A percentile compares a stretch with the other conserved stretches of the same genome.
phyloP scores from a whole-genome alignment of 1,284 basidiomycete species.

The Termitomyces sp. region DNA sequence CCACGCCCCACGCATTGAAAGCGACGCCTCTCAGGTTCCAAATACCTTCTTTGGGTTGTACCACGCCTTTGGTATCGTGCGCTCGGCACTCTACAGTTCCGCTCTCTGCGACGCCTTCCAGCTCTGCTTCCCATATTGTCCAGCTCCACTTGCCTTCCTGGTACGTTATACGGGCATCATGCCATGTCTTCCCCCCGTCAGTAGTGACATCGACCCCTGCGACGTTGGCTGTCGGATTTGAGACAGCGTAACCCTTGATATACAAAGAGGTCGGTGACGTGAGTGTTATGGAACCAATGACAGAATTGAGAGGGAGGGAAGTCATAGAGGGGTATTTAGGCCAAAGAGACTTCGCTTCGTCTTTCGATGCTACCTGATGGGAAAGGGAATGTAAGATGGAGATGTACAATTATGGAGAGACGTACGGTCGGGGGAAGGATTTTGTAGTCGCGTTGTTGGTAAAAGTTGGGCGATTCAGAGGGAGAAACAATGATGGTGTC shows the following conservation, averaged over 20 bases:
- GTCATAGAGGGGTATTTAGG: constrained; percentile 51
- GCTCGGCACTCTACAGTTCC: constrained; percentile 41
- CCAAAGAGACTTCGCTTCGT: constrained; percentile 34
- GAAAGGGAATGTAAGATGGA: neutral
- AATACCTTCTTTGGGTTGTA: constrained; percentile 40
- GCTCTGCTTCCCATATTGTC: constrained; percentile 57
- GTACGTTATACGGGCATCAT: constrained; percentile 48
- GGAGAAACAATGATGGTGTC: constrained; percentile 51
- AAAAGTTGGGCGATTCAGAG: constrained; percentile 59
- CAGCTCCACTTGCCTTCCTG: constrained; percentile 65
- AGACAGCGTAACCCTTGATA: constrained; percentile 57
- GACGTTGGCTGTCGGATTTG: constrained; percentile 41
- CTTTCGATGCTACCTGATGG: constrained; percentile 43
- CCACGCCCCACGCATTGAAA: constrained; percentile 42
- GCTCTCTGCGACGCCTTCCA: constrained; percentile 27
- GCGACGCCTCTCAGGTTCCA: constrained; percentile 63
- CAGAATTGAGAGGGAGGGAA: constrained; percentile 58
- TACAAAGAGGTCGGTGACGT: constrained; percentile 31
- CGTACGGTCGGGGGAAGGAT: constrained; percentile 54
- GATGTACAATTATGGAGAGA: constrained; percentile 1
- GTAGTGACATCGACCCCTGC: constrained; percentile 45
- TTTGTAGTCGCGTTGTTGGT: constrained; percentile 65
- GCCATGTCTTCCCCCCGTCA: constrained; percentile 51
- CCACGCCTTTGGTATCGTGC: constrained; percentile 35
- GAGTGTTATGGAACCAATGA: constrained; percentile 40